Conservation (phyloP, 1,284 basidiomycete genomes). For the Takashimella tepidaria region DNA sequence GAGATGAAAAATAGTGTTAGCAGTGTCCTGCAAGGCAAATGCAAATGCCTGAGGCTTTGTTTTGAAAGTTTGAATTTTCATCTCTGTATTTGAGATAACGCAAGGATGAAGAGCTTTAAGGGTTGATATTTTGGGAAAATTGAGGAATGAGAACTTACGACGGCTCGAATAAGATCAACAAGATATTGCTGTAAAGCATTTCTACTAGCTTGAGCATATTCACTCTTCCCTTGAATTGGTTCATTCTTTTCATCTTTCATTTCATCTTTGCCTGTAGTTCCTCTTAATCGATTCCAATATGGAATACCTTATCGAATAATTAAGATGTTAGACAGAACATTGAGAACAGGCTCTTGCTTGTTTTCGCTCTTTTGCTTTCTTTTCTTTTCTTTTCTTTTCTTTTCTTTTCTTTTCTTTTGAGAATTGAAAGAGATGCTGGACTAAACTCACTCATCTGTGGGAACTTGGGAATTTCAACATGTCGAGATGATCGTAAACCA, state of each 20-base stretch:
- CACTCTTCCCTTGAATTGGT: constrained; percentile 52
- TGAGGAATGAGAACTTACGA: constrained; percentile 55
- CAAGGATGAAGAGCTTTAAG: background rate
- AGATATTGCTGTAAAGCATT: constrained; percentile 84
- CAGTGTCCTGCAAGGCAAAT: no score
- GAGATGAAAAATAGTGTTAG: no score
- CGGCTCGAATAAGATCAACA: constrained; percentile 78
- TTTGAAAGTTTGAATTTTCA: no score
- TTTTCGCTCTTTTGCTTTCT: no score
- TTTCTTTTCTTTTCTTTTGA: background rate
- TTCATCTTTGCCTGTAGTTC: constrained; percentile 9
- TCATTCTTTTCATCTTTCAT: constrained; percentile 13
- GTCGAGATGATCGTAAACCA: constrained; percentile 54
- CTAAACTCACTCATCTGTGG: constrained; percentile 67
- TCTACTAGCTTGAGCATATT: constrained; percentile 73
- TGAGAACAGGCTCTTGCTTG: no score
- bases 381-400: no score
- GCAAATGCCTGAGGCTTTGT: no score
- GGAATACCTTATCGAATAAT: constrained; percentile 58
- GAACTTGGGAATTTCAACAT: constrained; percentile 84
- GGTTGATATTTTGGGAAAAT: background rate
- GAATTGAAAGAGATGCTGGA: background rate
- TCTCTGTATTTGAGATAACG: no score
- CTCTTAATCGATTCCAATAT: constrained; percentile 62
- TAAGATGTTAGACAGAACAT: background rate